Base-by-base conservation (phyloP, 352 stramenopile genomes). In the Phytophthora ohioensis region DNA sequence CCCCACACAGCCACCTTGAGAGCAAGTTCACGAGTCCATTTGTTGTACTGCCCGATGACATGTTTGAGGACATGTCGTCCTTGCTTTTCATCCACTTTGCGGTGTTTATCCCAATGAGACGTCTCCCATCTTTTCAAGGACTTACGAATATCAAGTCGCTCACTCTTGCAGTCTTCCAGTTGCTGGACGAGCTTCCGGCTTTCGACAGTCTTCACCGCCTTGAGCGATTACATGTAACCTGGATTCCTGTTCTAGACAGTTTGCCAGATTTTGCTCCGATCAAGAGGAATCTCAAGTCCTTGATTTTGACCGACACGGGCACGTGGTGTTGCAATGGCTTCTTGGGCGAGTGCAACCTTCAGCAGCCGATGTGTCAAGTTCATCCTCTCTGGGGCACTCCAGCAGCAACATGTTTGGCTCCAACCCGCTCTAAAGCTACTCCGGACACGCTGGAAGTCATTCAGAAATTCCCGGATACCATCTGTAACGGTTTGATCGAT, bases 1-100 rank as follows among this genome's bases (percentile, higher is more conserved):
- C 42, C 3, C 45, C 60, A 12, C 4, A 15, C 27, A 75, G 68
- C 8, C 68, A 75, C 12, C 51, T 75, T 12, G 68, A 75, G 32
- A 71, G 61, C 42, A 67, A 64, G 7, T 71, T 67, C 27, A 71
- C 62, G 4, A 75, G 61, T 30, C 32, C 68, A 1, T 17, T 73
- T 5, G 56, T 63, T 4, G 15, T 46, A 4, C 34, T 81, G 5
- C 71, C 78, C 0, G 47, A 73, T 13, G 64, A 82, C 38, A 62
- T 85, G 13, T 85, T 82, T 17, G 32, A 69, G 0, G 39, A 75
- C 56, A 85, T 82, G 75, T 32, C 39, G 13, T 78, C 68, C 12
- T 66, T 85, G 42, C 69, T 69, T 6, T 85, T 81, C 34, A 47
- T 85, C 30, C 75, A 81, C 53, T 62, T 85, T 4, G 74, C 62